These are phyloP conservation scores for Diaporthe sp. DNA, from an alignment of 2,329 filamentous ascomycete genomes.

Conservation along the genomic window DNA sequence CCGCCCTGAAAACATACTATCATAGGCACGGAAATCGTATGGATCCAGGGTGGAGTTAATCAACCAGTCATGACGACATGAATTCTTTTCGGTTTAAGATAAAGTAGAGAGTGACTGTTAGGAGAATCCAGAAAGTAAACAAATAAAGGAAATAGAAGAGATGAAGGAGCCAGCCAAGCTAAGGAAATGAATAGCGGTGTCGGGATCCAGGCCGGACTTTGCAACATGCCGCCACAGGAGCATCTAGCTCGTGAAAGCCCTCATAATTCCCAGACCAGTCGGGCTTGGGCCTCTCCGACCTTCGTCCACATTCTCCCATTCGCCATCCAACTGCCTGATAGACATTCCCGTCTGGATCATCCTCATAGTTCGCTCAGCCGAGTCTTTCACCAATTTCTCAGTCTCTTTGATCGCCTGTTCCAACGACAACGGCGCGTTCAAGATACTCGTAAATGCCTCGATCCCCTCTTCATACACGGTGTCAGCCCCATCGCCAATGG, in stretches of 20 bases:
- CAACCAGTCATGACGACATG: neutral
- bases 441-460: conserved; percentile 50
- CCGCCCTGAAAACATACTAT: neutral
- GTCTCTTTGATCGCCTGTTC: conserved; percentile 49
- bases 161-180: neutral
- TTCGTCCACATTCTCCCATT: neutral
- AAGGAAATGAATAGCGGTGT: neutral
- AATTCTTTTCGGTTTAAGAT: neutral
- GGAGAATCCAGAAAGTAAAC: too few relatives aligned
- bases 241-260: conserved; percentile 1
- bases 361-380: conserved; percentile 50
- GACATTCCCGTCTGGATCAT: conserved; percentile 41
- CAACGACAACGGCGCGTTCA: conserved; percentile 48
- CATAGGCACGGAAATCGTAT: neutral
- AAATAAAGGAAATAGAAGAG: neutral
- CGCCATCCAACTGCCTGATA: conserved; percentile 13
- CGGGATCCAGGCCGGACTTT: neutral
- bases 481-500: conserved; percentile 51
- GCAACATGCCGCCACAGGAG: neutral
- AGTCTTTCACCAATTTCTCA: conserved; percentile 47
- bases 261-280: neutral
- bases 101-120: neutral
- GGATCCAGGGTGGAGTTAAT: too few relatives aligned
- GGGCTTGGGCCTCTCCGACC: neutral
- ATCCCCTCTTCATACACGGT: conserved; percentile 53